Percentiles rank a stretch among this genome's conserved stretches.
Conservation (phyloP, 2,329 filamentous ascomycete species). For the Exophiala calicioides region DNA sequence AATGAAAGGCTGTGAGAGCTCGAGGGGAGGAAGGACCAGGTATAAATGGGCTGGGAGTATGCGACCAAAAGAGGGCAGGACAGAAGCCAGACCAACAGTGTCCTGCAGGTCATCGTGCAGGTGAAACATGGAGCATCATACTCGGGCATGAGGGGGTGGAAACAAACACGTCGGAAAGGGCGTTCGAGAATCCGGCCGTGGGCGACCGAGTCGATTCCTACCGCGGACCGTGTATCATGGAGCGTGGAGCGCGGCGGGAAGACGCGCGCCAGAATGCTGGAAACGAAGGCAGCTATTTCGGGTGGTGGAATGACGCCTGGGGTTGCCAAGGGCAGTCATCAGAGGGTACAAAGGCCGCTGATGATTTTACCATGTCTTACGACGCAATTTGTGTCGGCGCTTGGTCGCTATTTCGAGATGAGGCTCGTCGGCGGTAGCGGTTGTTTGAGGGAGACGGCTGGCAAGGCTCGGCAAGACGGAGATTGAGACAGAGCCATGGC, state of each 20-base stretch:
- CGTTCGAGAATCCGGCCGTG: constrained; percentile 25
- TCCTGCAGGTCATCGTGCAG: constrained; percentile 25
- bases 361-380: constrained; percentile 24
- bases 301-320: constrained; percentile 14
- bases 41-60: constrained; percentile 31
- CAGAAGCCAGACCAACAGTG: constrained; percentile 25
- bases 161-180: constrained; percentile 25
- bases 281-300: constrained; percentile 28
- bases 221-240: constrained; percentile 19
- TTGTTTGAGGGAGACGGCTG: constrained; percentile 13
- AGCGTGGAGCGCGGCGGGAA: constrained; percentile 20
- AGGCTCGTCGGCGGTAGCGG: constrained; percentile 28
- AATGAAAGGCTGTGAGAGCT: constrained; percentile 32
- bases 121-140: constrained; percentile 28
- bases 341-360: constrained; percentile 20
- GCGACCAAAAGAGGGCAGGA: constrained; percentile 21
- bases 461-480: constrained; percentile 11
- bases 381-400: constrained; percentile 28
- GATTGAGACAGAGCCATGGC: constrained; percentile 18
- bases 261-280: constrained; percentile 26
- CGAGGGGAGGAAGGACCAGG: constrained; percentile 24
- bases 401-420: constrained; percentile 28
- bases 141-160: constrained; percentile 18
- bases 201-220: constrained; percentile 11
- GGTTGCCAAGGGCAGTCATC: constrained; percentile 14